Evolutionary conservation across 305 asterid genomes (phyloP).

Genomic region (Plantago rigida): DNA sequence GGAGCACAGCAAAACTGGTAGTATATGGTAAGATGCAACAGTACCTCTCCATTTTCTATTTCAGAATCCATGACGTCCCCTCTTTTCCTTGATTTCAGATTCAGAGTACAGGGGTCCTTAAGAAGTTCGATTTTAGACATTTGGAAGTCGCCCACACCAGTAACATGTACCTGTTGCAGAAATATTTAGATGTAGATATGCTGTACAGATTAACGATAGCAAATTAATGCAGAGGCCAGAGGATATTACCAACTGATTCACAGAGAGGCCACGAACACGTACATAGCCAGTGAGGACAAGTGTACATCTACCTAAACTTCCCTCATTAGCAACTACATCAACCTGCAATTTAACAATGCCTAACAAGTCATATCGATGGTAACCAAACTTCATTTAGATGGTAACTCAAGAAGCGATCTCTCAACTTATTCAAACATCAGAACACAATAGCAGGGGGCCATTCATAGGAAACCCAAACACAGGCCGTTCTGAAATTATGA

Average conservation of each 20-base stretch:
- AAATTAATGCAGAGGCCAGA: conserved; percentile 25
- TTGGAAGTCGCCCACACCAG: conserved; percentile 96
- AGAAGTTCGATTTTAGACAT: conserved; percentile 71
- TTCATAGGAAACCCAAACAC: not conserved
- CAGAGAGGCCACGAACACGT: conserved; percentile 64
- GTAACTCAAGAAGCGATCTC: conserved; percentile 8
- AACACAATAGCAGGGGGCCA: not conserved
- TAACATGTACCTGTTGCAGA: conserved; percentile 71
- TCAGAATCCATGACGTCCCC: conserved; percentile 61
- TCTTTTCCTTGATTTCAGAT: conserved; percentile 54
- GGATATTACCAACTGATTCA: conserved; percentile 71
- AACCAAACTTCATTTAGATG: conserved; percentile 1
- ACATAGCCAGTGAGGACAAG: conserved; percentile 80
- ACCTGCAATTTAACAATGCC: conserved; percentile 39
- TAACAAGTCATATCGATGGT: conserved; percentile 15
- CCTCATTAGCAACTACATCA: conserved; percentile 42
- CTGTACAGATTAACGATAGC: conserved; percentile 16
- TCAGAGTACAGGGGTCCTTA: conserved; percentile 71
- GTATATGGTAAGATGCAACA: not conserved
- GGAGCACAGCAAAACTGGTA: not conserved
- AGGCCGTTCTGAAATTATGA: not conserved
- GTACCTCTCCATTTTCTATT: conserved; percentile 42
- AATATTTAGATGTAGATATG: conserved; percentile 32
- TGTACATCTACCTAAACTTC: conserved; percentile 47
- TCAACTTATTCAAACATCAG: not conserved